Evolutionary conservation across 495 filamentous ascomycete species (phyloP), one percentile per base, ranked within the genome.

Genomic region (Aspergillus wentii): DNA sequence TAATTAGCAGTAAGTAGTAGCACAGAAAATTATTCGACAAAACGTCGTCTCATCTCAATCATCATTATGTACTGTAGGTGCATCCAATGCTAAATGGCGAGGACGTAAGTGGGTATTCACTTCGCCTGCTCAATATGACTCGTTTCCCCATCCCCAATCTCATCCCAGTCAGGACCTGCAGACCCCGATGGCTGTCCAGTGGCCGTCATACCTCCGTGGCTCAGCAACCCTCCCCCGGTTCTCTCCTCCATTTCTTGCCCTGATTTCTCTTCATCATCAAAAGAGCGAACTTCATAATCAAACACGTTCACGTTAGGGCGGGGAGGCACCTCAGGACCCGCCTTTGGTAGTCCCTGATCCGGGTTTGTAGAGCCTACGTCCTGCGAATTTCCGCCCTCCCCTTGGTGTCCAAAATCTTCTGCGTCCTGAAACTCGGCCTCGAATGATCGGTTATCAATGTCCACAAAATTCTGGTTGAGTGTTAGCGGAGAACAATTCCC

Each of bases 371-470:
- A n/a, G n/a, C n/a, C n/a, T n/a, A n/a, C 38, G 18, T 41, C 27
- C 20, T 10, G 17, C 10, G 21, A 15, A 36, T 30, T 33, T 36
- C 41, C 41, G 38, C 14, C 17, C 29, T 6, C 14, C 23, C 21
- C 33, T 11, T 45, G 29, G 15, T 33, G 28, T 4, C 27, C 16
- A 25, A n/a, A n/a, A n/a, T 37, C 28, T 5, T 40, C 35, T 10
- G 49, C 39, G 6, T 48, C 53, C 22, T 54, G 51, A 19, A 71
- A 54, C 38, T 77, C 73, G 10, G 52, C 52, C 15, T 61, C 54
- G 35, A 76, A 76, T 19, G 54, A 54, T 22, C 56, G 49, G 35
- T 76, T 77, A 32, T 77, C 73, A 15, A 53, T 52, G 14, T 55
- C 51, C 17, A 76, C 65, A 35, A 77, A 77, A 16, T 51, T 54